Conservation (phyloP, 441 rosid species). For the Biscutella laevigata region DNA sequence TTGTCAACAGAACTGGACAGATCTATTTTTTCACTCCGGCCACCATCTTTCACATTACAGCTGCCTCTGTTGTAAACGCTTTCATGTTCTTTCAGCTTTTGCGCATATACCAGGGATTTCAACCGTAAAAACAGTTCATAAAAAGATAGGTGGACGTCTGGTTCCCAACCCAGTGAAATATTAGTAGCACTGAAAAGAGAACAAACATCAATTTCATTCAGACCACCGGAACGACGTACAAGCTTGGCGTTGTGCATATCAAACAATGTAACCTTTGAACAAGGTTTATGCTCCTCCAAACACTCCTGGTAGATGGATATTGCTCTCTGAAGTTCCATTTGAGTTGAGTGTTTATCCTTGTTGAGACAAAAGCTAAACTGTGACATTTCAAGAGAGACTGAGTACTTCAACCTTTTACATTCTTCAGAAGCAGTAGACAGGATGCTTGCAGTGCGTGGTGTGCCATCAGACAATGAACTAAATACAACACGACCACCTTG, state of each 20-base stretch:
- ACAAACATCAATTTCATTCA: slow-evolving; percentile 77
- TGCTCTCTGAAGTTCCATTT: slow-evolving; percentile 90
- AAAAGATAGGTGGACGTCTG: slow-evolving; percentile 79
- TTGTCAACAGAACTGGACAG: slow-evolving; percentile 46
- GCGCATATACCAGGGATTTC: slow-evolving; percentile 52
- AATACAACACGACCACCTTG: slow-evolving; percentile 84
- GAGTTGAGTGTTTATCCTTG: slow-evolving; percentile 89
- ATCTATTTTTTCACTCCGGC: slow-evolving; percentile 34
- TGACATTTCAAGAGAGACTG: slow-evolving; percentile 68
- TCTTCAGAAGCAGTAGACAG: slow-evolving; percentile 52
- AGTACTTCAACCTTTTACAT: slow-evolving; percentile 58
- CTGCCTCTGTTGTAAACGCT: slow-evolving; percentile 31
- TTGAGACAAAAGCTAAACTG: slow-evolving; percentile 62
- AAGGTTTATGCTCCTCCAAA: slow-evolving; percentile 51
- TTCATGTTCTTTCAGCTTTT: slow-evolving; percentile 46
- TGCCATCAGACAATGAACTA: slow-evolving; percentile 67
- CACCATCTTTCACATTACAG: slow-evolving; percentile 36
- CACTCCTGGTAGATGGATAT: slow-evolving; percentile 75
- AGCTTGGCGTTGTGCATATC: slow-evolving; percentile 89
- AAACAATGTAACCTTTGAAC: slow-evolving; percentile 54
- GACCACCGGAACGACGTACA: slow-evolving; percentile 87
- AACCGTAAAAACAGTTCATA: slow-evolving; percentile 68
- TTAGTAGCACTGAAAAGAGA: slow-evolving; percentile 95
- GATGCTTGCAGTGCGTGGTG: slow-evolving; percentile 67
- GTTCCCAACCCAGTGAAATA: slow-evolving; percentile 86